phyloP scores from a whole-genome alignment of 225 moss, liverwort and hornwort species.

The Takakia lepidozioides region DNA sequence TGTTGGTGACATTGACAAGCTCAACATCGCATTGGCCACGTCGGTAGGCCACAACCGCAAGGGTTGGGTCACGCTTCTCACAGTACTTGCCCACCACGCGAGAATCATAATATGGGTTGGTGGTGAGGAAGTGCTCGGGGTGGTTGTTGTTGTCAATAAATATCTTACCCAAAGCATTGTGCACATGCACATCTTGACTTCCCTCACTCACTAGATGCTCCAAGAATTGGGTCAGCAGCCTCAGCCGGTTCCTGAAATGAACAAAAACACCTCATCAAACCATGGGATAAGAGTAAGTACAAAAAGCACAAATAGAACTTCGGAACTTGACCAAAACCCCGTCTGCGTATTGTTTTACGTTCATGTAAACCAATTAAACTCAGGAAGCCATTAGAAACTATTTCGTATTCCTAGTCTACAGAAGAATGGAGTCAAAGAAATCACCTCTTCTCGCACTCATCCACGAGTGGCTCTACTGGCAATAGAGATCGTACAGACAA shows the following conservation, averaged over 20 bases:
- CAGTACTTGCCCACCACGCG: slow-evolving; percentile 86
- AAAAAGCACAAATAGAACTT: too few species aligned
- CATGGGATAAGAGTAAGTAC: too few species aligned
- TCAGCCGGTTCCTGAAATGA: slow-evolving; percentile 61
- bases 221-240: slow-evolving; percentile 70
- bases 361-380: too few species aligned
- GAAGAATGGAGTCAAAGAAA: too few species aligned
- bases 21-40: slow-evolving; percentile 89
- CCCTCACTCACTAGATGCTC: slow-evolving; percentile 91
- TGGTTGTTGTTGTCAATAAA: slow-evolving; percentile 78
- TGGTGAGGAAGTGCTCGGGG: slow-evolving; percentile 81
- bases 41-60: slow-evolving; percentile 89
- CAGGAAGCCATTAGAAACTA: too few species aligned
- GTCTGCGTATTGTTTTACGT: too few species aligned
- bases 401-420: too few species aligned
- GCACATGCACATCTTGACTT: slow-evolving; percentile 90
- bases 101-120: slow-evolving; percentile 82
- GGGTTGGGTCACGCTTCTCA: slow-evolving; percentile 81
- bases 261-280: not conserved
- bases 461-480: slow-evolving; percentile 78
- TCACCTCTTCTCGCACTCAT: slow-evolving; percentile 93
- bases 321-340: too few species aligned
- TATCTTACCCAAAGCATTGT: slow-evolving; percentile 83
- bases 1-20: slow-evolving; percentile 85
- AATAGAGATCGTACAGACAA: slow-evolving; percentile 80